phyloP scores from a whole-genome alignment of 352 stramenopile species.

The Phytophthora pini region DNA sequence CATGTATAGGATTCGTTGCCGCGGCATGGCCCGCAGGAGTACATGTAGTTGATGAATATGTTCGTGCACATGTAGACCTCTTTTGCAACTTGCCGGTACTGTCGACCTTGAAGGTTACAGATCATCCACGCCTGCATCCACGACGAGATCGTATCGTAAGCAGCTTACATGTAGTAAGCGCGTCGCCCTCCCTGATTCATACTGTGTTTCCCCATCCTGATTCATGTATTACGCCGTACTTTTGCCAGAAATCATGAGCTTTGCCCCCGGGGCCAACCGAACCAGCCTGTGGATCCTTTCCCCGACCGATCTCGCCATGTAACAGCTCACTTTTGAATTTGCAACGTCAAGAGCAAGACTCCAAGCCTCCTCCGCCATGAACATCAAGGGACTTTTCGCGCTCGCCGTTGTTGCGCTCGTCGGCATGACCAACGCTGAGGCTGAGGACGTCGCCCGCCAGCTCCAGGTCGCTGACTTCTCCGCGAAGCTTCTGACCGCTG shows the following conservation, averaged over 20 bases:
- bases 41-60: background rate
- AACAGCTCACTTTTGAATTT: constrained; percentile 28
- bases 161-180: too few species aligned
- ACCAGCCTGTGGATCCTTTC: background rate
- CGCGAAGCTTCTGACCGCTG: constrained; percentile 35
- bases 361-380: constrained; percentile 21
- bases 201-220: background rate
- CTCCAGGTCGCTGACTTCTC: constrained; percentile 49
- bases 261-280: constrained; percentile 3
- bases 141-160: background rate
- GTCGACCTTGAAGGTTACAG: background rate
- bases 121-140: background rate
- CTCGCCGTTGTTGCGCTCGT: constrained; percentile 27
- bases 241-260: constrained; percentile 20
- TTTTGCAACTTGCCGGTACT: too few species aligned
- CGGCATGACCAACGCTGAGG: constrained; percentile 24
- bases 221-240: background rate
- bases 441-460: constrained; percentile 19
- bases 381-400: constrained; percentile 39
- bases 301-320: background rate
- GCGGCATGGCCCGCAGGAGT: too few species aligned
- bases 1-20: too few species aligned
- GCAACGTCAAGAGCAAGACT: constrained; percentile 12
- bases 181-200: background rate
- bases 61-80: background rate